Conservation (phyloP, 2,329 filamentous ascomycete species). For the Verticillium alfalfae region DNA sequence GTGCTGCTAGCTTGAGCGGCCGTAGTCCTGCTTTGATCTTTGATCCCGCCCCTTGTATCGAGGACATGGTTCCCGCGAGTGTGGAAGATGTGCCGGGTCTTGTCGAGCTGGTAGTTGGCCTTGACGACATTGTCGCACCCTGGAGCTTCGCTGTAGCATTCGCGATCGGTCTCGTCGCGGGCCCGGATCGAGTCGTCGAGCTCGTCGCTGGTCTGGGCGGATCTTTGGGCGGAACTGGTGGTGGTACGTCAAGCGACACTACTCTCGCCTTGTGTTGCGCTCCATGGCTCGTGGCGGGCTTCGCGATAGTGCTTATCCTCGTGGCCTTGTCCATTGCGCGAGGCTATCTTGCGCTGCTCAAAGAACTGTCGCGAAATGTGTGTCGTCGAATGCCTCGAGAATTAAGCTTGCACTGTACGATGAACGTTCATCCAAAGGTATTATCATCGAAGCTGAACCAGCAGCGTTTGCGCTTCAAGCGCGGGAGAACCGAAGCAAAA, state of each 20-base stretch:
- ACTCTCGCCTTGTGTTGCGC: not conserved
- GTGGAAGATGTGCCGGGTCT: not conserved
- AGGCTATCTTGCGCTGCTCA: not conserved
- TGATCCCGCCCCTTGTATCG: not conserved
- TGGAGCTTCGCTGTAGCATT: not conserved
- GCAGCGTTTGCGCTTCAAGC: not conserved
- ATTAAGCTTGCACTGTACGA: not conserved
- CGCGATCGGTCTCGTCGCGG: not conserved
- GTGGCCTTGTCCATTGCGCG: not conserved
- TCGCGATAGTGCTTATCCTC: not conserved
- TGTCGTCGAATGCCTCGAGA: not conserved
- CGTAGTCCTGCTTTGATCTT: not conserved
- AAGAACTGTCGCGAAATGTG: not conserved
- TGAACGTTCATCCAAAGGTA: not conserved
- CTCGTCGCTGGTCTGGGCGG: not conserved
- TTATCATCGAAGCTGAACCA: not conserved
- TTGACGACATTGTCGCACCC: not conserved
- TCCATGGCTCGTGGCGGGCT: not conserved
- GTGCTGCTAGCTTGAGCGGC: not conserved
- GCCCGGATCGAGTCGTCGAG: not conserved
- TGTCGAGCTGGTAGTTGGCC: not conserved
- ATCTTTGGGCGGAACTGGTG: conserved; percentile 7
- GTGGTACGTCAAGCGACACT: conserved; percentile 3
- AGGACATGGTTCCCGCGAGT: not conserved
- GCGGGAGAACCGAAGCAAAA: not conserved